These are phyloP conservation scores for Aureobasidium sp. DNA, from an alignment of 2,329 filamentous ascomycete species.

Conservation along the genomic window DNA sequence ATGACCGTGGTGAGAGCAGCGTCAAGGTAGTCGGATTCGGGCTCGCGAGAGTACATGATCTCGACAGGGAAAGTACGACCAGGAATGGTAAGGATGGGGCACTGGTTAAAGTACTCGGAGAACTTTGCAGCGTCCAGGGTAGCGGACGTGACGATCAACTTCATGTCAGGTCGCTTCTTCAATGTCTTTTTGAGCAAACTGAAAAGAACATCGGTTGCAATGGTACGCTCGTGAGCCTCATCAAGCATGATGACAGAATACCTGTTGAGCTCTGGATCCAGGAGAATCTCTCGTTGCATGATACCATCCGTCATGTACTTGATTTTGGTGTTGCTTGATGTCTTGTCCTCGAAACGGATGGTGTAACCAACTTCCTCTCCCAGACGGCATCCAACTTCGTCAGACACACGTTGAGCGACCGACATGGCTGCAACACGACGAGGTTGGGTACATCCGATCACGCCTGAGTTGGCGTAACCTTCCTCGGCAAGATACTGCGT, in stretches of 20 bases:
- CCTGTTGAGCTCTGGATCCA: slow-evolving; percentile 78
- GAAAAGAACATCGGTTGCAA: slow-evolving; percentile 91
- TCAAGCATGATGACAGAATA: slow-evolving; percentile 98
- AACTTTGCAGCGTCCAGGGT: slow-evolving; percentile 98
- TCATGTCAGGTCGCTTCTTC: slow-evolving; percentile 75
- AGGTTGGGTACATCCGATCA: slow-evolving; percentile 94
- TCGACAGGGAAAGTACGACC: slow-evolving; percentile 94
- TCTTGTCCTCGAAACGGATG: slow-evolving; percentile 94
- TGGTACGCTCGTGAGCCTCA: slow-evolving; percentile 95
- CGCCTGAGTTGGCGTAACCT: slow-evolving; percentile 76
- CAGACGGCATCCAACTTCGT: slow-evolving; percentile 86
- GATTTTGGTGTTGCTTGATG: slow-evolving; percentile 78
- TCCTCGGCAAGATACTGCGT: slow-evolving; percentile 93
- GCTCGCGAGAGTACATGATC: slow-evolving; percentile 88
- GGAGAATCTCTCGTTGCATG: slow-evolving; percentile 87
- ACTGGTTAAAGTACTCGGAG: slow-evolving; percentile 89
- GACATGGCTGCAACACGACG: slow-evolving; percentile 97
- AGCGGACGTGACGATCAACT: slow-evolving; percentile 92
- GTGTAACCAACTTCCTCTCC: slow-evolving; percentile 94
- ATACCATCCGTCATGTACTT: slow-evolving; percentile 99
- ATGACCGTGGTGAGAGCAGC: slow-evolving; percentile 92
- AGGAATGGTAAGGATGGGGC: slow-evolving; percentile 93
- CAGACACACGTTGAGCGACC: slow-evolving; percentile 90
- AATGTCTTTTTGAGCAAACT: slow-evolving; percentile 89
- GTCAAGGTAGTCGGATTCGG: slow-evolving; percentile 92